A percentile compares a stretch with the other conserved stretches of the same genome.
Conservation (phyloP, 2,329 filamentous ascomycete genomes). For the Karstenula rhodostoma region DNA sequence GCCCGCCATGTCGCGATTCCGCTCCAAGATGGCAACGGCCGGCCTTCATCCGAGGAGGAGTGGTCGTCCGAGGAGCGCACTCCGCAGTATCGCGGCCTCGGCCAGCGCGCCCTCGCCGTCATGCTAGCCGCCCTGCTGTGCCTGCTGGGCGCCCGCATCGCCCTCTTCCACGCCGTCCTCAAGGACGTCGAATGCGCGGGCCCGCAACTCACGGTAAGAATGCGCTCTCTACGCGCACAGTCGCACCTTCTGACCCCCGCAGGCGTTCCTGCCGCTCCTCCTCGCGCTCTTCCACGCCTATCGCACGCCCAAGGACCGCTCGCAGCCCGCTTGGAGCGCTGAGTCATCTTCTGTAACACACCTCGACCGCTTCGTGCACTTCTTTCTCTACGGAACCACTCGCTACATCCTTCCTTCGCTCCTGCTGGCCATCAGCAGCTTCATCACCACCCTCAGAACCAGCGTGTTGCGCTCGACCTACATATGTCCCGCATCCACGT, state of each 20-base stretch:
- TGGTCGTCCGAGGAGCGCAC: slow-evolving; percentile 26
- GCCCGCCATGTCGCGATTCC: slow-evolving; percentile 42
- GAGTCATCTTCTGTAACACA: slow-evolving; percentile 30
- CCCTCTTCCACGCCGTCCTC: slow-evolving; percentile 38
- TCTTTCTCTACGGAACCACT: slow-evolving; percentile 38
- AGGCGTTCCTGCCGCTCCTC: slow-evolving; percentile 44
- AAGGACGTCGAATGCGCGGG: slow-evolving; percentile 44
- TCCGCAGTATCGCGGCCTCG: slow-evolving; percentile 11
- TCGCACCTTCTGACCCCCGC: slow-evolving; percentile 16
- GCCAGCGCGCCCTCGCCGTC: slow-evolving; percentile 31
- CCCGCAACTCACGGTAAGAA: slow-evolving; percentile 35
- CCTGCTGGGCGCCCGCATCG: slow-evolving; percentile 42
- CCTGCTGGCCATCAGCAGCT: slow-evolving; percentile 42
- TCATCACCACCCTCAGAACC: slow-evolving; percentile 40
- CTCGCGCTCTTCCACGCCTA: slow-evolving; percentile 54
- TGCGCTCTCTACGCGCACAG: neutral
- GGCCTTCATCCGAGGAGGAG: slow-evolving; percentile 33
- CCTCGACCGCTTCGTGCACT: slow-evolving; percentile 37
- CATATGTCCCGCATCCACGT: slow-evolving; percentile 41
- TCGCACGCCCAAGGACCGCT: slow-evolving; percentile 34
- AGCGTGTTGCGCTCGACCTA: slow-evolving; percentile 41
- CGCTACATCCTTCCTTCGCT: slow-evolving; percentile 44
- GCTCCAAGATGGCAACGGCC: slow-evolving; percentile 34
- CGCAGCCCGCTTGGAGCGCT: slow-evolving; percentile 40
- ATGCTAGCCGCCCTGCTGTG: slow-evolving; percentile 39